Conservation (phyloP, 225 moss, liverwort and hornwort genomes). For the Bryoerythrophyllum caledonicum region DNA sequence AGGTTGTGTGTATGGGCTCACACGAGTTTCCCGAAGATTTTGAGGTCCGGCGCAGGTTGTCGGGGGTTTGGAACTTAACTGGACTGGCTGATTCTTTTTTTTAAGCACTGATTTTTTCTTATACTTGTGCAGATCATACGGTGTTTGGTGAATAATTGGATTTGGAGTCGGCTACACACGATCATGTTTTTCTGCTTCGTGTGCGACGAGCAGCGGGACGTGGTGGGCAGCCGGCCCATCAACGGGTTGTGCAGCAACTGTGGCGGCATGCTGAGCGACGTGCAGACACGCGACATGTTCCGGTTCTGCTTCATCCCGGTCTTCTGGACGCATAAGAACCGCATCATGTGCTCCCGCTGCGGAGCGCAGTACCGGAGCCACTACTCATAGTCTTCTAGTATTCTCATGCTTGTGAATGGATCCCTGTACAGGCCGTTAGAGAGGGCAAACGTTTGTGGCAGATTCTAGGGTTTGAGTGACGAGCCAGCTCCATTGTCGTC, state of each 20-base stretch:
- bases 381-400: constrained; percentile 23
- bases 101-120: not conserved
- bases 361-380: constrained; percentile 40
- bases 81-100: not conserved
- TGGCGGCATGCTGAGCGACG: constrained; percentile 44
- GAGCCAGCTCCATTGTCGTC: too few species aligned
- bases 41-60: not conserved
- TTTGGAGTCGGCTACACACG: not conserved
- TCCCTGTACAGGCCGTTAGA: not conserved
- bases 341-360: constrained; percentile 41
- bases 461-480: not conserved
- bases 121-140: not conserved
- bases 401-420: constrained; percentile 15
- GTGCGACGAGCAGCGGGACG: constrained; percentile 53
- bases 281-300: constrained; percentile 47
- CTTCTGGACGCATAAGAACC: constrained; percentile 44
- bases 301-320: constrained; percentile 62
- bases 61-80: too few species aligned
- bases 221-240: constrained; percentile 39
- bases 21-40: not conserved
- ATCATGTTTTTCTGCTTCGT: constrained; percentile 51
- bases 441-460: too few species aligned
- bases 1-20: not conserved
- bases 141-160: not conserved
- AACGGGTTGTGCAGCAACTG: constrained; percentile 43